Conservation (phyloP, 495 filamentous ascomycete genomes). For the Aspergillus wentii region DNA sequence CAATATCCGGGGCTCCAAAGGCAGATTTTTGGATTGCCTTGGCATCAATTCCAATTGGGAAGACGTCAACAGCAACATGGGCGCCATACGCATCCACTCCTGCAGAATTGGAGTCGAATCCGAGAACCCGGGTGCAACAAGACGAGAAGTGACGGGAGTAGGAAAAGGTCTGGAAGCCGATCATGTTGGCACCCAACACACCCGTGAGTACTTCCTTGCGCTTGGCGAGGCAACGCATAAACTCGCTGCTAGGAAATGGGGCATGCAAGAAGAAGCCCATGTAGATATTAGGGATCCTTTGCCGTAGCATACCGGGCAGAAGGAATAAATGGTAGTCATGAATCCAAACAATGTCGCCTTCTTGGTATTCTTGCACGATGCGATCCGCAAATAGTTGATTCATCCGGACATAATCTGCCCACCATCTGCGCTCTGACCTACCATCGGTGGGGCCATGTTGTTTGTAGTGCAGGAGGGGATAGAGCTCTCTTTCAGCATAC, state of each 20-base stretch:
- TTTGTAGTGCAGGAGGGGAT: slow-evolving; percentile 90
- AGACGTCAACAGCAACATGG: slow-evolving; percentile 82
- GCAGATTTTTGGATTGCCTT: slow-evolving; percentile 63
- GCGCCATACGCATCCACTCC: slow-evolving; percentile 86
- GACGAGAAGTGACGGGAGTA: slow-evolving; percentile 90
- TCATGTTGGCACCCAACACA: slow-evolving; percentile 80
- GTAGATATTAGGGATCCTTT: slow-evolving; percentile 76
- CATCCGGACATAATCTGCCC: slow-evolving; percentile 83
- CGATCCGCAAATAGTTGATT: slow-evolving; percentile 84
- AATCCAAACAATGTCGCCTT: slow-evolving; percentile 84
- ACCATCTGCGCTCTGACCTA: slow-evolving; percentile 70
- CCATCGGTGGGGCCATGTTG: slow-evolving; percentile 84
- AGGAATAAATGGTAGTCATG: slow-evolving; percentile 91
- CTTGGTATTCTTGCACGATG: slow-evolving; percentile 79
- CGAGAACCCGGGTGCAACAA: slow-evolving; percentile 82
- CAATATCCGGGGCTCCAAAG: slow-evolving; percentile 60
- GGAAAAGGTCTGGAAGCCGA: slow-evolving; percentile 90
- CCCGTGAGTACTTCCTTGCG: slow-evolving; percentile 85
- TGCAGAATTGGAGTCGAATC: slow-evolving; percentile 71
- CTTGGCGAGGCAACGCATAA: slow-evolving; percentile 76
- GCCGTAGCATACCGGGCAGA: slow-evolving; percentile 77
- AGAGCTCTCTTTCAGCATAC: slow-evolving; percentile 85
- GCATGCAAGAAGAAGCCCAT: slow-evolving; percentile 90
- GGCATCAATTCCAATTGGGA: slow-evolving; percentile 87
- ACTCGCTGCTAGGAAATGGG: slow-evolving; percentile 92